These are phyloP conservation scores for Oehlia diaphana DNA, from an alignment of 192 early-diverging fungal genomes.

Conservation along the genomic window DNA sequence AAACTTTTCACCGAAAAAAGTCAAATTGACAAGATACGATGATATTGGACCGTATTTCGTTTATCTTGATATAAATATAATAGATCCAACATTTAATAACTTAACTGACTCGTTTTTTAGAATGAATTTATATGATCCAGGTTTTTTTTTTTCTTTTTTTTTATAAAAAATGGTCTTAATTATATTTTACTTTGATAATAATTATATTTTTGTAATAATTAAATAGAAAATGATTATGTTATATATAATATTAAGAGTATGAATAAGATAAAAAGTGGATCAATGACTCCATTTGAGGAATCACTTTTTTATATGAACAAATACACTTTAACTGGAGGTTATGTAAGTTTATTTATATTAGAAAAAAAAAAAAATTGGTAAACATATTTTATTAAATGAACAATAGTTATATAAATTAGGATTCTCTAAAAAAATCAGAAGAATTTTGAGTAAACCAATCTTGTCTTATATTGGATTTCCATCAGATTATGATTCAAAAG, in stretches of 20 bases:
- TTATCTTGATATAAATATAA: neutral
- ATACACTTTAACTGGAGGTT: neutral
- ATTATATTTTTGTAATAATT: neutral
- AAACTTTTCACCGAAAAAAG: neutral
- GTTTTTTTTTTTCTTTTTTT: neutral
- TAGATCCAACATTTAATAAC: neutral
- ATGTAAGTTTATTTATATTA: neutral
- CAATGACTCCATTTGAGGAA: neutral
- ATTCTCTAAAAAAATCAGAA: slow-evolving; percentile 1
- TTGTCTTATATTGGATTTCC: neutral
- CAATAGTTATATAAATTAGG: neutral
- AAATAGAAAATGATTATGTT: neutral
- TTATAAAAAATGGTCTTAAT: neutral
- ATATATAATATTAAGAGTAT: too few relatives aligned
- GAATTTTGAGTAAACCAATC: neutral
- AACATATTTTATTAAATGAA: neutral
- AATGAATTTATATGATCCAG: neutral
- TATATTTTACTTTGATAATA: too few relatives aligned
- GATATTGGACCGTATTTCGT: neutral
- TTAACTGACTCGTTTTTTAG: neutral
- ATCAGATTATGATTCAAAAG: too few relatives aligned
- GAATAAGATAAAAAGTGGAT: neutral
- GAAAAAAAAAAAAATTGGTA: too few relatives aligned
- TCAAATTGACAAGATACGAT: neutral
- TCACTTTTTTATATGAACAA: neutral